These are phyloP conservation scores for Lepraria neglecta DNA, from an alignment of 495 filamentous ascomycete species.

Conservation along the genomic window DNA sequence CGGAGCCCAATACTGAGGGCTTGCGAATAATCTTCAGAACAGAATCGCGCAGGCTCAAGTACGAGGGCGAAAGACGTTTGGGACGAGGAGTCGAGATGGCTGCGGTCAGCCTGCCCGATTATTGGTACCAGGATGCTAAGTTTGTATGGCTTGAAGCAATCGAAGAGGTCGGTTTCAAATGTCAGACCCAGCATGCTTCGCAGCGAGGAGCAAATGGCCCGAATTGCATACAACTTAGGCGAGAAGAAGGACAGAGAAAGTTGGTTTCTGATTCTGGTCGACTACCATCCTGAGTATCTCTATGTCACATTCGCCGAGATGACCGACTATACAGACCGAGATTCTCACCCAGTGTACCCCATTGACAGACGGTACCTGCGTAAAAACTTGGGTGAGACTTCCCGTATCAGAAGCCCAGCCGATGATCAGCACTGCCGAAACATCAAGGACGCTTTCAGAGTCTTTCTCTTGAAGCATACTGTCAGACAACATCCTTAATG, in stretches of 20 bases:
- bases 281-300: neutral
- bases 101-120: neutral
- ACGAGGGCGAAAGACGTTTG: neutral
- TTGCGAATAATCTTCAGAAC: neutral
- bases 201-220: neutral
- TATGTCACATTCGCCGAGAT: conserved; percentile 4
- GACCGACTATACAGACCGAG: neutral
- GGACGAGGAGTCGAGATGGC: neutral
- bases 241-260: neutral
- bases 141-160: neutral
- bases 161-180: no score
- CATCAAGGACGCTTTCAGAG: neutral
- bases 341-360: neutral
- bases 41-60: neutral
- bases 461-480: neutral
- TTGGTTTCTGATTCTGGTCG: neutral
- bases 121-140: neutral
- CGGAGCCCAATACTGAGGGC: neutral
- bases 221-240: neutral
- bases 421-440: neutral
- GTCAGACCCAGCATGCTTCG: neutral
- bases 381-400: neutral
- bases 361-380: neutral
- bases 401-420: neutral
- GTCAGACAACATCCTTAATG: neutral